Evolutionary conservation across 1,284 basidiomycete genomes (phyloP).

Genomic region (Sanghuangporus sanghuang): DNA sequence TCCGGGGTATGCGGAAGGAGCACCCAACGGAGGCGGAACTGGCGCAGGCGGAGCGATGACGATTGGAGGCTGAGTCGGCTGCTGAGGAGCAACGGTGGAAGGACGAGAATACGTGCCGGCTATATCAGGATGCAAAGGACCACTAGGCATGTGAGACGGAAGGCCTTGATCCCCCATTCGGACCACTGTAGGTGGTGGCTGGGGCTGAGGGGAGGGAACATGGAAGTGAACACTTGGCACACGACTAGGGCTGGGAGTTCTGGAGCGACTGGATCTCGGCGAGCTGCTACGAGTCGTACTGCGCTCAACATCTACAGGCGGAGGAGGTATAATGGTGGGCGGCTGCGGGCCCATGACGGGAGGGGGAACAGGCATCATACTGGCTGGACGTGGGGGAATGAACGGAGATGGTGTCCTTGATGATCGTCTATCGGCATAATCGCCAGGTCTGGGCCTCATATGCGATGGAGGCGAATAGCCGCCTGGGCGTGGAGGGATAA

Average conservation of each 20-base stretch:
- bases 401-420: slow-evolving; percentile 3
- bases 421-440: background rate
- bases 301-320: background rate
- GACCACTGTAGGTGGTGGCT: background rate
- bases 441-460: background rate
- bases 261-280: background rate
- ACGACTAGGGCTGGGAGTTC: background rate
- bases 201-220: slow-evolving; percentile 6
- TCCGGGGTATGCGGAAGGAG: background rate
- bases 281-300: background rate
- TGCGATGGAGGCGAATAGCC: background rate
- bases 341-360: background rate
- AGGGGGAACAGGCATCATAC: slow-evolving; percentile 9
- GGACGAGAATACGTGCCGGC: background rate
- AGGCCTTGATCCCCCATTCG: background rate
- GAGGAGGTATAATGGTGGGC: background rate
- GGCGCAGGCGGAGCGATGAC: slow-evolving; percentile 25
- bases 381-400: slow-evolving; percentile 8
- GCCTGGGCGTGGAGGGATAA: slow-evolving; percentile 4
- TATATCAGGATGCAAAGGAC: background rate
- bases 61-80: background rate
- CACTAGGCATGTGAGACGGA: background rate
- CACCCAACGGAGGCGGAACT: background rate
- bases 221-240: background rate
- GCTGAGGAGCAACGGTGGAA: background rate